Conservation (phyloP, 1,284 basidiomycete genomes). For the Sporisorium exsertum region DNA sequence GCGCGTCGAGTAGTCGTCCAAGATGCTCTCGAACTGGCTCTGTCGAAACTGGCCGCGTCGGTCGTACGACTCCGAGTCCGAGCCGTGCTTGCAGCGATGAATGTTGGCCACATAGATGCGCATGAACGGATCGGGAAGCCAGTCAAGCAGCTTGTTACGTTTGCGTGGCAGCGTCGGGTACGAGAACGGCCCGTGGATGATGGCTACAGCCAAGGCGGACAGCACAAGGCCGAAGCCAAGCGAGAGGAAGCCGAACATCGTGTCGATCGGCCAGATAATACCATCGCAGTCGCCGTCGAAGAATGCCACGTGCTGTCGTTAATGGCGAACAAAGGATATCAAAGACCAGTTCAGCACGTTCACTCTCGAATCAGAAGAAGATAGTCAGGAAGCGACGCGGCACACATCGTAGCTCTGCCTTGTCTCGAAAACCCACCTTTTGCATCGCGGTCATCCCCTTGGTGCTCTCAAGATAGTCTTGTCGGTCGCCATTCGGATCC, state of each 20-base stretch:
- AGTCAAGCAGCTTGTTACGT: conserved; percentile 18
- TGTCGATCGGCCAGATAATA: conserved; percentile 74
- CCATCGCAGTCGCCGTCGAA: conserved; percentile 73
- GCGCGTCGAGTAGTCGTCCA: conserved; percentile 52
- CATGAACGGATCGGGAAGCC: conserved; percentile 71
- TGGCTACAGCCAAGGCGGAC: conserved; percentile 68
- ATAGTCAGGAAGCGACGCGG: too few relatives aligned
- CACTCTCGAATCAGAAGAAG: too few relatives aligned
- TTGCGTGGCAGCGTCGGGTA: conserved; percentile 51
- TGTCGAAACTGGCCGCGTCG: conserved; percentile 50
- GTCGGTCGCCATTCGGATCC: conserved; percentile 45
- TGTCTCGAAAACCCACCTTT: conserved; percentile 32
- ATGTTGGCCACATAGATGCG: conserved; percentile 71
- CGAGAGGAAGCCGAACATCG: conserved; percentile 73
- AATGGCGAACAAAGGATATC: not conserved
- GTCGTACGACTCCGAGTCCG: conserved; percentile 72
- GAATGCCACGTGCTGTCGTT: conserved; percentile 71
- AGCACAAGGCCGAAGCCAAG: conserved; percentile 72
- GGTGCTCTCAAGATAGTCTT: conserved; percentile 50
- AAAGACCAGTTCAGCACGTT: not conserved
- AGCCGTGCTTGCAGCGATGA: conserved; percentile 73
- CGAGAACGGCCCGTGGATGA: conserved; percentile 70
- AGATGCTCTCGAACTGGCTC: conserved; percentile 36
- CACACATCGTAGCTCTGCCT: too few relatives aligned
- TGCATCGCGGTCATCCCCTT: conserved; percentile 69